A percentile compares a stretch with the other conserved stretches of the same genome.
Conservation (phyloP, 2,329 filamentous ascomycete genomes). For the Epichloe hybrida region DNA sequence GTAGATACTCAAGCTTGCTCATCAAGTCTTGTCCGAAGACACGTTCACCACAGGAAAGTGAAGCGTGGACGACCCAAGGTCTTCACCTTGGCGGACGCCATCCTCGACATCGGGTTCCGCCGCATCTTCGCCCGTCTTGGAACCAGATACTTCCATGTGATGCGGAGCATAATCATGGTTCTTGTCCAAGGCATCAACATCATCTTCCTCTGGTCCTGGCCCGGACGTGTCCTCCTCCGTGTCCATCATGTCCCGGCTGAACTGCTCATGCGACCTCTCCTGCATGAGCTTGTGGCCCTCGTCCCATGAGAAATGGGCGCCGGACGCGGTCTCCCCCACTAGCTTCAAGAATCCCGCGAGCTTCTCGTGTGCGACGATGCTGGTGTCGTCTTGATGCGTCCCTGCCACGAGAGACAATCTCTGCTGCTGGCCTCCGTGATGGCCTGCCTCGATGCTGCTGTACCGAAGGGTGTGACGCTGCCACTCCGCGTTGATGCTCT, state of each 20-base stretch:
- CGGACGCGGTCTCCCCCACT: constrained; percentile 16
- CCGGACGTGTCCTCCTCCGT: constrained; percentile 3
- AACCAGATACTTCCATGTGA: no score
- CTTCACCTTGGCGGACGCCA: no score
- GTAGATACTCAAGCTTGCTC: neutral
- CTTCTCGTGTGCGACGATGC: neutral
- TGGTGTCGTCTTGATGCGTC: neutral
- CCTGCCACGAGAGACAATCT: constrained; percentile 29
- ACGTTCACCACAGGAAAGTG: neutral
- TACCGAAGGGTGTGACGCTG: constrained; percentile 34
- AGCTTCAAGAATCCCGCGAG: constrained; percentile 13
- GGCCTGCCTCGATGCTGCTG: constrained; percentile 37
- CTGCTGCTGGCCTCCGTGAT: constrained; percentile 35
- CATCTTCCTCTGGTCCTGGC: neutral
- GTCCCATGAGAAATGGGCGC: constrained; percentile 22
- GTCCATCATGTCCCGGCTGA: constrained; percentile 15
- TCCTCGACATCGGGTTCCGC: no score
- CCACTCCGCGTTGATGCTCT: constrained; percentile 28
- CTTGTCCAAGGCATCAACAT: neutral
- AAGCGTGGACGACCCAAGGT: no score
- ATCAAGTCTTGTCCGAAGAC: neutral
- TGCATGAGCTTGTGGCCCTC: constrained; percentile 18
- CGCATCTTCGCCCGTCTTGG: no score
- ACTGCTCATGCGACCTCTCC: constrained; percentile 14
- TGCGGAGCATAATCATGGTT: neutral